Evolutionary conservation across 306 rosid species (phyloP).

Genomic region (Sicyos baderoa): DNA sequence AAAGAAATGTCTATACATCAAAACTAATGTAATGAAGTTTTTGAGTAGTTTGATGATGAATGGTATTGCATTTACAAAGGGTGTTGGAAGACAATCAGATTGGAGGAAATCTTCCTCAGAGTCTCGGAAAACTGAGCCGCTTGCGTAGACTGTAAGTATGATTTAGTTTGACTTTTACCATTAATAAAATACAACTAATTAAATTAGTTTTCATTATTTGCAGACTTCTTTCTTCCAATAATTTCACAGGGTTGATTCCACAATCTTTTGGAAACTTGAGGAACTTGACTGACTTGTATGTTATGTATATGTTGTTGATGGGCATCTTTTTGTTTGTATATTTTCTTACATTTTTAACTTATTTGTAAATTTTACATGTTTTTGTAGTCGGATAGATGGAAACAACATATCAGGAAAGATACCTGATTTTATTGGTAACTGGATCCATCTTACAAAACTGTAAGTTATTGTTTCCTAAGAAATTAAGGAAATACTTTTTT

Average conservation of each 20-base stretch:
- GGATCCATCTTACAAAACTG: constrained; percentile 41
- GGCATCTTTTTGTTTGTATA: background rate
- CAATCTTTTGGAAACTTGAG: constrained; percentile 38
- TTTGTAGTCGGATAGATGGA: constrained; percentile 60
- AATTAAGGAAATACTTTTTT: no score
- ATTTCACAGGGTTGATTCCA: constrained; percentile 58
- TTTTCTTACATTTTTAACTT: background rate
- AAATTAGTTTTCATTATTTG: background rate
- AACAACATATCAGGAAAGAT: constrained; percentile 45
- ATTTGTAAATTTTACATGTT: constrained; percentile 19
- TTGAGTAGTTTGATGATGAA: constrained; percentile 3
- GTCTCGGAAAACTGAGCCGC: constrained; percentile 42
- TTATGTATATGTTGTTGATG: constrained; percentile 9
- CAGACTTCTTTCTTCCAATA: constrained; percentile 36
- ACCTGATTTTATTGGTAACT: constrained; percentile 55
- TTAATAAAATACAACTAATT: background rate
- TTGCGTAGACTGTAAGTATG: constrained; percentile 43
- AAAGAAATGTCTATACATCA: background rate
- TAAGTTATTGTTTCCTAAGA: constrained; percentile 28
- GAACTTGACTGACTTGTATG: constrained; percentile 58
- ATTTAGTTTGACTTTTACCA: background rate
- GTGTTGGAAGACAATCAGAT: constrained; percentile 46
- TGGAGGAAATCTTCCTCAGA: constrained; percentile 50
- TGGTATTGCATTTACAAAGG: constrained; percentile 27
- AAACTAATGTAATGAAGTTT: background rate